These are phyloP conservation scores for Suzukiozyma palmioleophila DNA, from an alignment of 1,139 yeast species.

Conservation along the genomic window DNA sequence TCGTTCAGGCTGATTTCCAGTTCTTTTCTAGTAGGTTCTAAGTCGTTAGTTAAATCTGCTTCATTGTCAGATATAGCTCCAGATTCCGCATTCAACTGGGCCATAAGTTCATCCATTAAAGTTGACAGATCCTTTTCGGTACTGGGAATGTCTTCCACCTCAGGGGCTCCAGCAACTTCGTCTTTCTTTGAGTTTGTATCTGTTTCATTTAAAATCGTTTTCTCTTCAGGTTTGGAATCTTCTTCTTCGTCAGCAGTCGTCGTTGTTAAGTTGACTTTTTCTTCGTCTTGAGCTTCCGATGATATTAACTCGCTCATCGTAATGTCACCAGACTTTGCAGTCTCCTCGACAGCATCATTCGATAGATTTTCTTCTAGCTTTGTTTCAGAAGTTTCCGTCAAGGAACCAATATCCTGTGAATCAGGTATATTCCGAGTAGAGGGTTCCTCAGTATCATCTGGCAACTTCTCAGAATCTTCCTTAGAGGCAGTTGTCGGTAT, in stretches of 20 bases:
- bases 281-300: too few species aligned
- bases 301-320: too few species aligned
- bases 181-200: neutral
- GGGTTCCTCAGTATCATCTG: too few species aligned
- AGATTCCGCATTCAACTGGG: neutral
- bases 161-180: neutral
- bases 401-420: too few species aligned
- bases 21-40: neutral
- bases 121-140: slow-evolving; percentile 4
- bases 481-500: too few species aligned
- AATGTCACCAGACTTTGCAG: too few species aligned
- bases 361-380: too few species aligned
- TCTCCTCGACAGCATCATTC: too few species aligned
- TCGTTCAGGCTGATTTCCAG: neutral
- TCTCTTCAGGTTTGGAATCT: neutral
- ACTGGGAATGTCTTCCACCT: neutral
- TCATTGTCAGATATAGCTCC: neutral
- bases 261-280: too few species aligned
- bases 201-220: neutral
- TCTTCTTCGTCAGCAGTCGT: neutral
- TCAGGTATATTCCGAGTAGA: too few species aligned
- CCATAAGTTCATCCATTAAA: slow-evolving; percentile 2
- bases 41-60: neutral
- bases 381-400: too few species aligned
- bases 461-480: too few species aligned